These are phyloP conservation scores for Trichoderma sp. DNA, from an alignment of 2,329 filamentous ascomycete genomes.

Conservation along the genomic window DNA sequence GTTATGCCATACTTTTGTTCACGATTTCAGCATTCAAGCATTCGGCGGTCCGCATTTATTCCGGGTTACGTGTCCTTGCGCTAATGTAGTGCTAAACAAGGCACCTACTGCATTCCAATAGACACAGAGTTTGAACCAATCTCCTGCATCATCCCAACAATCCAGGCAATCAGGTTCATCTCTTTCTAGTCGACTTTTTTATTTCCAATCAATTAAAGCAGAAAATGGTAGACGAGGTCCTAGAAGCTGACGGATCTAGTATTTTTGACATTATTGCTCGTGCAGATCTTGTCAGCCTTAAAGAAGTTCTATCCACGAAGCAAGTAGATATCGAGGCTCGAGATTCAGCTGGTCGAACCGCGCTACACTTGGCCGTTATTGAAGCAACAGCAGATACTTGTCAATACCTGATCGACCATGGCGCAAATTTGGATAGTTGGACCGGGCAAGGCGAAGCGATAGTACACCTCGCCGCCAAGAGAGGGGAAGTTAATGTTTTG, in stretches of 20 bases:
- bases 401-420: neutral
- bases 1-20: neutral
- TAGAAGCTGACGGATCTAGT: no score
- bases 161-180: neutral
- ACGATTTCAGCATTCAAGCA: neutral
- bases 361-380: neutral
- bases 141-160: no score
- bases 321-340: neutral
- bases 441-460: neutral
- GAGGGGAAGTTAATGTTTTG: neutral
- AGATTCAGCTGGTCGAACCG: neutral
- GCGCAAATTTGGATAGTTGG: neutral
- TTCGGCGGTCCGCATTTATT: neutral
- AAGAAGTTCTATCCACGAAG: neutral
- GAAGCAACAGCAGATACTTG: neutral
- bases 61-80: neutral
- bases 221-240: neutral
- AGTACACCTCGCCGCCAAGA: slow-evolving; percentile 4
- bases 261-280: neutral
- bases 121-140: neutral
- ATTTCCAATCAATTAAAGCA: neutral
- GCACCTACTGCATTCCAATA: neutral
- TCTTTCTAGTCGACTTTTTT: neutral
- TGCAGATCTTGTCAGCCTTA: neutral
- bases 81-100: neutral